Conservation (phyloP, 208 protist genomes). For the Trypanosoma vivax region DNA sequence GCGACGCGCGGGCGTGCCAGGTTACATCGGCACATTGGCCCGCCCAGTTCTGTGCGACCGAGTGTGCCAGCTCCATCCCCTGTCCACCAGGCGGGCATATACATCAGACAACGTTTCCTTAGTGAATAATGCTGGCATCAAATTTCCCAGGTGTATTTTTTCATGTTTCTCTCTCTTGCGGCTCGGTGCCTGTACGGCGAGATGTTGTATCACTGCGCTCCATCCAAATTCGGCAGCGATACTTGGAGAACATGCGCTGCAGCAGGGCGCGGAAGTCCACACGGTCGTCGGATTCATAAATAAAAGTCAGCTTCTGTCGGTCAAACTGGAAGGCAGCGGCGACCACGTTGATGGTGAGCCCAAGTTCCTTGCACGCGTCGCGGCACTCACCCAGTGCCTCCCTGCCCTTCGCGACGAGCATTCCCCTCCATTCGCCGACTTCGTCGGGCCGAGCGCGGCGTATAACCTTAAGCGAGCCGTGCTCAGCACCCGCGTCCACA, state of each 20-base stretch:
- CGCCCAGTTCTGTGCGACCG: no score
- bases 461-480: constrained; percentile 15
- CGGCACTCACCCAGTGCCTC: constrained; percentile 46
- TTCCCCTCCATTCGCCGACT: constrained; percentile 47
- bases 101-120: no score
- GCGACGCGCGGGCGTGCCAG: no score
- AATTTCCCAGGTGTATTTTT: not conserved
- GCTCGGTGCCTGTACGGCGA: not conserved
- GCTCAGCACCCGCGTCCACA: not conserved
- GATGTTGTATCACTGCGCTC: constrained; percentile 10
- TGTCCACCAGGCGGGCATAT: no score
- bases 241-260: constrained; percentile 62
- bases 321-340: constrained; percentile 86
- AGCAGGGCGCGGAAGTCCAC: constrained; percentile 80
- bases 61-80: no score
- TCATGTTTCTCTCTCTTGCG: not conserved
- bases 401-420: constrained; percentile 41
- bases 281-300: constrained; percentile 62
- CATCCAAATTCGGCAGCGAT: constrained; percentile 87
- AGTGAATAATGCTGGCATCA: no score
- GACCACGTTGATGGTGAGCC: constrained; percentile 52
- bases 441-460: constrained; percentile 51
- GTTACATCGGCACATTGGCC: no score
- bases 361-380: constrained; percentile 32
- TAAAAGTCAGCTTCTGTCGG: constrained; percentile 80